Evolutionary conservation across 345 rosid genomes (phyloP).

Genomic region (Zanthoxylum bungeanum): DNA sequence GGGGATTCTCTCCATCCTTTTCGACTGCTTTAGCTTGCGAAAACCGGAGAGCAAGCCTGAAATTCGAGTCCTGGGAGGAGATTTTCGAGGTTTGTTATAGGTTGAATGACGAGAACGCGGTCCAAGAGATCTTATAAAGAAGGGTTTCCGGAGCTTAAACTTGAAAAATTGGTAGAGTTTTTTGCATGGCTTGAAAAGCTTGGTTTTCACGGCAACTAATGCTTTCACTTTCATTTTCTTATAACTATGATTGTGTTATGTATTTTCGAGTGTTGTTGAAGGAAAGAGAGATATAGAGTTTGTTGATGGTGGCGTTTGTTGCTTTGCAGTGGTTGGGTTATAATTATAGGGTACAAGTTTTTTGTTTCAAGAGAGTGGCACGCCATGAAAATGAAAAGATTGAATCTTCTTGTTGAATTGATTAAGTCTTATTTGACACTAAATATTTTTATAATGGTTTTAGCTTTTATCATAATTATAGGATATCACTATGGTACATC

Average conservation of each 20-base stretch:
- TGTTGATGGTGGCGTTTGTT: conserved; percentile 18
- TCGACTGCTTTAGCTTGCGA: conserved; percentile 17
- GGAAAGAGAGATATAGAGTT: conserved; percentile 12
- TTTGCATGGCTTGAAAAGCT: conserved; percentile 54
- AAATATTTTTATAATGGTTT: background rate
- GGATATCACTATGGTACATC: no score
- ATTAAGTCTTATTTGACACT: no score
- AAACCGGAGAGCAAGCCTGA: conserved; percentile 23
- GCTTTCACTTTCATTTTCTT: conserved; percentile 45
- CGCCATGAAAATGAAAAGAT: conserved; percentile 1
- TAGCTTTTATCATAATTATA: background rate
- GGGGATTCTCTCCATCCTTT: conserved; percentile 35
- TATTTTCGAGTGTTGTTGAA: conserved; percentile 20
- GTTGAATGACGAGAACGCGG: conserved; percentile 8
- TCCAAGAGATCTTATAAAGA: conserved; percentile 43
- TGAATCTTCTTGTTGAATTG: background rate
- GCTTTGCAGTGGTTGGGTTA: background rate
- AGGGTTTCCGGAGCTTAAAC: conserved; percentile 45
- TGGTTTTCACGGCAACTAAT: conserved; percentile 52
- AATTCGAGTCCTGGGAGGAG: conserved; percentile 11
- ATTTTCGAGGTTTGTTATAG: conserved; percentile 19
- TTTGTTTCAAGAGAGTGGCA: conserved; percentile 6
- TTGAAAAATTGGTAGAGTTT: conserved; percentile 38
- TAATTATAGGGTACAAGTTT: background rate
- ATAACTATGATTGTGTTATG: conserved; percentile 11